Base-by-base conservation (phyloP, 192 early-diverging fungal species). In the Coemansia sp. region DNA sequence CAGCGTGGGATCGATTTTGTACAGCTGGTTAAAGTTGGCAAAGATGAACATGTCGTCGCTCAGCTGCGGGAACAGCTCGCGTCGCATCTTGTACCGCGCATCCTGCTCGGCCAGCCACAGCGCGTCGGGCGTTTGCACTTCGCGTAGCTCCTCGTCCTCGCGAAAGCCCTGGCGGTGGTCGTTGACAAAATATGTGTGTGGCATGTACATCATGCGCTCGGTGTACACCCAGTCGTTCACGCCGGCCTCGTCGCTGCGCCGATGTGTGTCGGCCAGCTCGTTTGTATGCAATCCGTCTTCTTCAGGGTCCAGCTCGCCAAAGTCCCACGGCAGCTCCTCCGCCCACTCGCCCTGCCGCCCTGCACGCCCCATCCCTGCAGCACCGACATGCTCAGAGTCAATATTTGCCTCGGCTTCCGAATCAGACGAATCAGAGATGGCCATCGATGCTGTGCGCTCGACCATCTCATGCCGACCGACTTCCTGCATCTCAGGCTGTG, bases 11-110 rank as follows among this genome's bases (percentile, higher is more conserved):
- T 97, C 95, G 52, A 96, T 86, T 89, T 97, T 97, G 83, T 97
- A 97, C 8, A 95, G 82, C 83, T 97, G 95, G 74, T 97, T 97
- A 67, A 97, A 96, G 76, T 94, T 95, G 56, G 95, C 93, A 87
- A 91, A 95, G 54, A 97, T 95, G 17, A 94, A 87, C 17, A 85
- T 86, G 72, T 93, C 87, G 68, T 94, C 92, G 17, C 83, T 71
- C 42, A 96, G 56, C 40, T 83, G 74, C 25, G 95, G 93, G 56
- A 97, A 97, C 26, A 95, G 66, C 67, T 93, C 88, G 49, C 82
- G 83, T 25, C 95, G 87, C 91, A 95, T 94, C 52, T 86, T 82
- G 82, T 89, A 88, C 36, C 95, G 84, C 58, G 83, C 76, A 28
- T 89, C 82, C 71, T 94, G 87, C 68, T 96, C 95, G 24, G 82